Percentiles rank a stretch among this genome's conserved stretches.
Conservation (phyloP, 2,329 filamentous ascomycete species). For the Aspergillus sp. region DNA sequence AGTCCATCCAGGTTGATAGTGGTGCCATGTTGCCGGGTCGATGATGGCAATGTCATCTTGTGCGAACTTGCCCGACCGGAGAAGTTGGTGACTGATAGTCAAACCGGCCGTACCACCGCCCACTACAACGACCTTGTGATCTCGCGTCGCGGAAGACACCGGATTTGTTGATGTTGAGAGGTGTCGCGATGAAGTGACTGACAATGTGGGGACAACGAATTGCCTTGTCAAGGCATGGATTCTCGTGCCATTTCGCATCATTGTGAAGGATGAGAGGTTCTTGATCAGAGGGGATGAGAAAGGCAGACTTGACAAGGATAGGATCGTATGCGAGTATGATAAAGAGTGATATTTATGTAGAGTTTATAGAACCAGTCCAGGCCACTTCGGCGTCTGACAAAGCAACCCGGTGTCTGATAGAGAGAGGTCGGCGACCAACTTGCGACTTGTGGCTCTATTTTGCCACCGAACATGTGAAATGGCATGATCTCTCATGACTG, state of each 20-base stretch:
- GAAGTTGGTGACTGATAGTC: constrained; percentile 65
- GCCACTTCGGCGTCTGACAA: not conserved
- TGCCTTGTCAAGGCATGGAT: too few relatives aligned
- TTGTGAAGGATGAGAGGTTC: too few relatives aligned
- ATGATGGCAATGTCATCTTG: constrained; percentile 62
- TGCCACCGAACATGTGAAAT: too few relatives aligned
- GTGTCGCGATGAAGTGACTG: constrained; percentile 25
- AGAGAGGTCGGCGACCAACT: not conserved
- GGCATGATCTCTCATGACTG: too few relatives aligned
- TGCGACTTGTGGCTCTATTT: too few relatives aligned
- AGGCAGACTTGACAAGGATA: too few relatives aligned
- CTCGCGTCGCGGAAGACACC: constrained; percentile 36
- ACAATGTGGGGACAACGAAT: too few relatives aligned
- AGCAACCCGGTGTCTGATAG: too few relatives aligned
- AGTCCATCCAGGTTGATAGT: constrained; percentile 70
- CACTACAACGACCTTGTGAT: constrained; percentile 65
- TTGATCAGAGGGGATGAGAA: too few relatives aligned
- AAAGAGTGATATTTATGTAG: too few relatives aligned
- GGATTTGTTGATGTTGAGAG: constrained; percentile 19
- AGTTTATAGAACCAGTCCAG: not conserved
- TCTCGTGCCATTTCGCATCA: too few relatives aligned
- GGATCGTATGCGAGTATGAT: too few relatives aligned
- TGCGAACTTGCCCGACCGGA: constrained; percentile 56
- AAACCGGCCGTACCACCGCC: constrained; percentile 66
- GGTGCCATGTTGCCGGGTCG: constrained; percentile 61